These are phyloP conservation scores for Setaria italica DNA, from an alignment of 202 grass and related monocot genomes.

Conservation along the genomic window DNA sequence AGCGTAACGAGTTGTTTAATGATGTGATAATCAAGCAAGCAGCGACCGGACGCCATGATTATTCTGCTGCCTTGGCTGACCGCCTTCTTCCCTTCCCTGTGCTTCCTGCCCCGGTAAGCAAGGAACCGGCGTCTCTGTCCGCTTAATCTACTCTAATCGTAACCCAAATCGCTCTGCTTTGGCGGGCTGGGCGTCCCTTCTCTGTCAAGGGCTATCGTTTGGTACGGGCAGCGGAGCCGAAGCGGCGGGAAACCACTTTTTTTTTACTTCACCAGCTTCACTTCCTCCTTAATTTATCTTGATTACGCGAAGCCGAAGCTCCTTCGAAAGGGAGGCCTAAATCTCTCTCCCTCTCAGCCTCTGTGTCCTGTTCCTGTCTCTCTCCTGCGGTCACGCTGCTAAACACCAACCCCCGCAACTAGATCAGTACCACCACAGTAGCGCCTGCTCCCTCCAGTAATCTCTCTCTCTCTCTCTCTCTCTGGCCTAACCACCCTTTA, in stretches of 20 bases:
- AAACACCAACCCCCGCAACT: slow-evolving; percentile 32
- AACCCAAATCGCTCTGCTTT: slow-evolving; percentile 16
- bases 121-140: neutral
- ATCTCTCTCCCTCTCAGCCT: too few relatives aligned
- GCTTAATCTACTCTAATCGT: neutral
- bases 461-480: slow-evolving; percentile 29
- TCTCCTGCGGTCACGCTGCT: slow-evolving; percentile 15
- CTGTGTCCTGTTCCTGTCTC: neutral
- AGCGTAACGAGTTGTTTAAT: slow-evolving; percentile 6
- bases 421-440: slow-evolving; percentile 30
- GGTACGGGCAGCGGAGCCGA: too few relatives aligned
- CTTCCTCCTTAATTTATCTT: too few relatives aligned
- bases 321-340: neutral
- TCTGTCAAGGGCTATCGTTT: neutral
- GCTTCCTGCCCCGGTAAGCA: neutral
- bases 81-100: neutral
- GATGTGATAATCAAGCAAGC: slow-evolving; percentile 7
- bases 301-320: too few relatives aligned
- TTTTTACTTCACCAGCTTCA: too few relatives aligned
- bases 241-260: too few relatives aligned
- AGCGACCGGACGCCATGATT: slow-evolving; percentile 11
- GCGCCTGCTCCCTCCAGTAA: neutral
- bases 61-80: neutral
- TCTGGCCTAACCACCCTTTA: slow-evolving; percentile 27
- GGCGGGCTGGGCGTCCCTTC: neutral